Evolutionary conservation across 257 asterid genomes (phyloP), one percentile per base, ranked within the genome.

Genomic region (Anisodus tanguticus): DNA sequence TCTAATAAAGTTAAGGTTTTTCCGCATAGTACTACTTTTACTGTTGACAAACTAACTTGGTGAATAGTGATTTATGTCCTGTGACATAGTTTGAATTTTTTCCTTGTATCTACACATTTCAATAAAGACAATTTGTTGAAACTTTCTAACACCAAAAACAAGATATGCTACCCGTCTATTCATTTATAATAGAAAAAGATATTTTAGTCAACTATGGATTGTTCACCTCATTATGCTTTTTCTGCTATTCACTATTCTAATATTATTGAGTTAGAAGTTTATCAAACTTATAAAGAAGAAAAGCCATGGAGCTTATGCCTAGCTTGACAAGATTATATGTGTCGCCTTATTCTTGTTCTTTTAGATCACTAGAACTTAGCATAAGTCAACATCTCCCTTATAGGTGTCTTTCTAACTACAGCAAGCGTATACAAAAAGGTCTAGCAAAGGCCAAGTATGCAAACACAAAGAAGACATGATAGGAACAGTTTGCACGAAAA

Each of bases 1-100:
- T 96, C 99, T 96, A 85, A 63, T 87, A 70, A 47, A 84, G 97
- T 93, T 90, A 93, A 95, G 97, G 79, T 10, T 53, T 53, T 16
- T 55, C 66, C 2, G 31, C 82, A 77, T 31, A 4, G 16, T 77
- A 54, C 11, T 77, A 77, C 16, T 77, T 31, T 77, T 26, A 45
- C 31, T 4, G 22, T 49, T 26, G 22, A 54, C 67, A 76, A 64
- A 43, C 43, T 74, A 57, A 67, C 77, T 45, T 58, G 82, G 58
- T 13, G 8, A 87, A 47, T 63, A 57, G 45, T 41, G 55, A 70
- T 41, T 69, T 41, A 10, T 41, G 78, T 41, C 16, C 59, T 72
- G 39, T 45, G 41, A 10, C 47, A 54, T 39, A 72, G 39, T 72
- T 64, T 72, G 39, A 72, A 82, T 35, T 62, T 81, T 66, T 68